A percentile compares a stretch with the other conserved stretches of the same genome.
Conservation (phyloP, 169 alveolate species). For the Eimeria falciformis region DNA sequence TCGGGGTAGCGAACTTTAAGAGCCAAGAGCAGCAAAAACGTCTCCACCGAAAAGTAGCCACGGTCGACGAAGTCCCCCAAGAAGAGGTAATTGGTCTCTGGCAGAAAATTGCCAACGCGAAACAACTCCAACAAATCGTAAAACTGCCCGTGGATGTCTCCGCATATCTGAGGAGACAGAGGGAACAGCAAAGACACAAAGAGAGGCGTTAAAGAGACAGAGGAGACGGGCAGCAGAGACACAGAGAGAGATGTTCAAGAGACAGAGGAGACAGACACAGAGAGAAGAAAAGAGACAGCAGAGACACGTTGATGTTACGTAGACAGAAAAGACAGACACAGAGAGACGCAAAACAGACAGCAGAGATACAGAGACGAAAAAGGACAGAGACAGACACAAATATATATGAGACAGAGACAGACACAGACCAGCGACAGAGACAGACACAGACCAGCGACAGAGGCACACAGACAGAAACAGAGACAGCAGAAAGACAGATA, state of each 20-base stretch:
- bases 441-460: no score
- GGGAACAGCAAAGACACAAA: neutral
- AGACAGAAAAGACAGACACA: neutral
- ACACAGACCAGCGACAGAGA: no score
- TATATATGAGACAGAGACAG: no score
- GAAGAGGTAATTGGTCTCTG: constrained; percentile 97
- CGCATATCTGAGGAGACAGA: constrained; percentile 89
- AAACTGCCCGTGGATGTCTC: constrained; percentile 99
- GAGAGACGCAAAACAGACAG: no score
- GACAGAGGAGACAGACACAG: neutral
- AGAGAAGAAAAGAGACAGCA: neutral
- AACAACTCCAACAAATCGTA: constrained; percentile 97
- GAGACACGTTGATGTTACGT: neutral
- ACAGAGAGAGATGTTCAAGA: neutral
- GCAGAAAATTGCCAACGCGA: constrained; percentile 94
- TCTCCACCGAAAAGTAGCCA: constrained; percentile 97
- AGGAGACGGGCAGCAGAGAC: constrained; percentile 5
- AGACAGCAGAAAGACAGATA: neutral
- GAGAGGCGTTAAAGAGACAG: neutral
- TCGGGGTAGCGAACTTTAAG: constrained; percentile 94
- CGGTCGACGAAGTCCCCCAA: constrained; percentile 99
- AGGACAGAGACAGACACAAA: no score
- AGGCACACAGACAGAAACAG: neutral
- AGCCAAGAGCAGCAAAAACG: constrained; percentile 93
- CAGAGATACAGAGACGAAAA: neutral